These are phyloP conservation scores for Meira miltonrushii DNA, from an alignment of 1,284 basidiomycete genomes.

Conservation along the genomic window DNA sequence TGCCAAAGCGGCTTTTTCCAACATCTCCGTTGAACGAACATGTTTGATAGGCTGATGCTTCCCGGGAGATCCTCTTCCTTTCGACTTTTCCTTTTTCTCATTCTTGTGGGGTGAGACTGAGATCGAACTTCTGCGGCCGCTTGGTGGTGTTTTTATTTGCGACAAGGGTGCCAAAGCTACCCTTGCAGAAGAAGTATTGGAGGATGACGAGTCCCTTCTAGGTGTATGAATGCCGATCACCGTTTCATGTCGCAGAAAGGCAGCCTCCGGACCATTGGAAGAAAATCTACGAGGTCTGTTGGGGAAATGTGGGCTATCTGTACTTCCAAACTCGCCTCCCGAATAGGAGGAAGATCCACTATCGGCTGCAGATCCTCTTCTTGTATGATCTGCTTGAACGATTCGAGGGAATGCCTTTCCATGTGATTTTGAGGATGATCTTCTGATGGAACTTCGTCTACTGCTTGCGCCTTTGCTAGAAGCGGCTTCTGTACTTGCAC, in stretches of 20 bases:
- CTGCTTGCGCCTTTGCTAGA: background rate
- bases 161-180: slow-evolving; percentile 16
- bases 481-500: background rate
- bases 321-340: background rate
- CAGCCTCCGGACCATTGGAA: slow-evolving; percentile 36
- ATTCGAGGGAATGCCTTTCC: background rate
- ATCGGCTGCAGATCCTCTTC: too few species aligned
- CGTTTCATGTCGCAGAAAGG: slow-evolving; percentile 38
- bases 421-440: background rate
- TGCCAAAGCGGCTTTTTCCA: slow-evolving; percentile 31
- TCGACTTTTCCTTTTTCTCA: slow-evolving; percentile 17
- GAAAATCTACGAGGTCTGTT: slow-evolving; percentile 29
- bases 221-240: slow-evolving; percentile 46
- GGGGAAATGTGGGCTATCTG: background rate
- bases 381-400: background rate
- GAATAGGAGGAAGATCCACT: slow-evolving; percentile 4
- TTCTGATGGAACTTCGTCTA: background rate
- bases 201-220: slow-evolving; percentile 23
- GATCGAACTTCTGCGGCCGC: slow-evolving; percentile 12
- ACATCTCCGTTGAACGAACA: slow-evolving; percentile 19
- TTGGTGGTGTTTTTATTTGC: slow-evolving; percentile 27
- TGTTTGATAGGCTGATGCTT: slow-evolving; percentile 8
- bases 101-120: background rate
- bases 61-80: too few species aligned
- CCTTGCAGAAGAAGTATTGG: slow-evolving; percentile 6